Base-by-base conservation (phyloP, 805 yeast species). In the Cyberlindnera misumaiensis region DNA sequence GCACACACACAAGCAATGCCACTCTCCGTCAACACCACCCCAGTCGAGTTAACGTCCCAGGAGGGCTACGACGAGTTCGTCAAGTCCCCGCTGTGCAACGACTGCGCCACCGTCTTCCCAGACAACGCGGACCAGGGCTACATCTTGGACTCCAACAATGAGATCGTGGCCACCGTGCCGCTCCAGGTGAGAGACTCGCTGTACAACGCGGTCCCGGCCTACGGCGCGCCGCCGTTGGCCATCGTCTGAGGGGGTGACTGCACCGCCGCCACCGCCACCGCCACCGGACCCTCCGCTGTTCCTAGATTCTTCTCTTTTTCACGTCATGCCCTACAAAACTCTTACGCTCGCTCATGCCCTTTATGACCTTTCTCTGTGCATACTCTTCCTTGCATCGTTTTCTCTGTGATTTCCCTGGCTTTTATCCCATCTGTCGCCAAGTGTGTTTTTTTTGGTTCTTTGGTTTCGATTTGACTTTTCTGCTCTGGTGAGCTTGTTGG, bases 21-120 rank as follows among this genome's bases (percentile, higher is more conserved):
- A 30, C 45, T 51, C 26, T 44, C 28, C 20, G 35, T 51, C 16
- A 42, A 47, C 41, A 51, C 53, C 20, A 51, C 63, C 6, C 71
- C 71, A 6, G 63, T 66, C 14, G 70, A 65, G 41, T 51, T 66
- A 28, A 63, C 67, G 10, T 59, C 67, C 11, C 50, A 60, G 6
- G 53, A 57, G 30, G 70, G 70, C 11, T 66, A 66, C 51, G 44
- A 61, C 20, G 68, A 64, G 22, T 66, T 65, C 41, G 47, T 66
- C 34, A 62, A 57, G 37, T 56, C 64, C 25, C 56, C 56, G 18
- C 51, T 52, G 33, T 46, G 49, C 30, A 51, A 52, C 12, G 53
- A 54, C 16, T 51, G 55, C 42, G 54, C 63, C 15, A 54, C 65
- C 2, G 59, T 65, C n/a, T 56, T 63, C 41, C 52, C 65, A 38